Evolutionary conservation across 306 rosid genomes (phyloP).

Genomic region (Medicago arabica): DNA sequence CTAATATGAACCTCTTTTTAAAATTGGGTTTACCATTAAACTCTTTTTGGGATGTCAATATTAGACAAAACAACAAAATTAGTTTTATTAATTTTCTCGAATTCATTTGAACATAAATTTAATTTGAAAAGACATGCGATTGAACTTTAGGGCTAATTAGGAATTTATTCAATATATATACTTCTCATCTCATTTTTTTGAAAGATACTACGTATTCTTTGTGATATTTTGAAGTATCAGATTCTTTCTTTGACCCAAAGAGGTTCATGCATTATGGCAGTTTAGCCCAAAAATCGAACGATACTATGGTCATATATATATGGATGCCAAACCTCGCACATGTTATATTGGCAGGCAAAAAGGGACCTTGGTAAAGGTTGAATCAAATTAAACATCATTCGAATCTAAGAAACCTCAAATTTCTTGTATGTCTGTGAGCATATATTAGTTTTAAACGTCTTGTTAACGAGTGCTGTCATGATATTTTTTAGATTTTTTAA

Average conservation of each 20-base stretch:
- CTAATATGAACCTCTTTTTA: too few relatives aligned
- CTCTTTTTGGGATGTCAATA: too few relatives aligned
- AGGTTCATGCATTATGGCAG: slow-evolving; percentile 42
- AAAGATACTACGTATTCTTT: slow-evolving; percentile 40
- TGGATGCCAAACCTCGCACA: slow-evolving; percentile 22
- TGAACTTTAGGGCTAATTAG: slow-evolving; percentile 9
- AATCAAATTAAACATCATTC: slow-evolving; percentile 19
- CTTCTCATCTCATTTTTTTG: slow-evolving; percentile 31
- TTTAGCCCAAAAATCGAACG: slow-evolving; percentile 29
- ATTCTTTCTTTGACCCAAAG: slow-evolving; percentile 46
- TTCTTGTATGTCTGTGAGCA: too few relatives aligned
- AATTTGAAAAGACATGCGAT: slow-evolving; percentile 1
- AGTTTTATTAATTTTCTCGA: not conserved
- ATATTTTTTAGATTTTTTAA: too few relatives aligned
- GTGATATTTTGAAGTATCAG: slow-evolving; percentile 38
- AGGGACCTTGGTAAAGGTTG: not conserved
- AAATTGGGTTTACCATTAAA: too few relatives aligned
- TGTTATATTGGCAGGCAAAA: slow-evolving; percentile 27
- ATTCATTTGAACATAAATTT: not conserved
- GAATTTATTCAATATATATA: slow-evolving; percentile 40
- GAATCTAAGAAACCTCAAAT: slow-evolving; percentile 28
- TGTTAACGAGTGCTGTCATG: too few relatives aligned
- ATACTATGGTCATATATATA: slow-evolving; percentile 32
- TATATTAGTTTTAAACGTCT: too few relatives aligned
- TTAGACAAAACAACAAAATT: too few relatives aligned